Evolutionary conservation across 2,329 filamentous ascomycete genomes (phyloP), one percentile per base, ranked within the genome.

Genomic region (Arachnopeziza araneosa): DNA sequence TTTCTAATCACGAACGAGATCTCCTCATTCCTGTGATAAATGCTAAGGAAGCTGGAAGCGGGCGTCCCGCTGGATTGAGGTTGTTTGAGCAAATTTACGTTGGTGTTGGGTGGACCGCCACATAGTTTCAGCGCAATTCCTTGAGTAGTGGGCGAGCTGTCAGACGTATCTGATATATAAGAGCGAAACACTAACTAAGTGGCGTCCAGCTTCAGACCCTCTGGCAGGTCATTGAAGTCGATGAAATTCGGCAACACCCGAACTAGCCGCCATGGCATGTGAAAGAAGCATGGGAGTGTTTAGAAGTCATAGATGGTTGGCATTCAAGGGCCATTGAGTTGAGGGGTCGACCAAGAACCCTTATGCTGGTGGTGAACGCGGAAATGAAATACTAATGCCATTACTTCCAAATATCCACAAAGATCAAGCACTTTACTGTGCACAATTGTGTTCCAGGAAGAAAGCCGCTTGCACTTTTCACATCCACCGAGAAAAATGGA

Each of bases 61-160:
- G 24, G 24, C 24, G n/a, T 22, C 50, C 50, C 24, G 24, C 10
- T 52, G 8, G 22, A 52, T 23, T 52, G 36, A 44, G 36, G 9
- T 52, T 52, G 50, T 52, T 52, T 52, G 50, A 52, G 50, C 50
- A 52, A 52, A 52, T 52, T 52, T 52, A 52, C 9, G 50, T 23
- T 52, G 7, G 36, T 44, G 36, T 44, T 44, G 36, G 26, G 36
- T 44, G 36, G 17, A 44, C 36, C 36, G 36, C 36, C 12, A 44
- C 10, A 14, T 44, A 44, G 17, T 19, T 19, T 44, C 36, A 44
- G 36, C 36, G 36, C 36, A 5, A 44, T 44, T 19, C 26, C 26
- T 30, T 30, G 5, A 30, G 26, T 30, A 30, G 9, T 14, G 17
- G 12, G 10, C 17, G 36, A 44, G 4, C 36, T 19, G 17, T 44